Conservation (phyloP, 768 basidiomycete genomes). For the Tylopilus vinaceipallidus region DNA sequence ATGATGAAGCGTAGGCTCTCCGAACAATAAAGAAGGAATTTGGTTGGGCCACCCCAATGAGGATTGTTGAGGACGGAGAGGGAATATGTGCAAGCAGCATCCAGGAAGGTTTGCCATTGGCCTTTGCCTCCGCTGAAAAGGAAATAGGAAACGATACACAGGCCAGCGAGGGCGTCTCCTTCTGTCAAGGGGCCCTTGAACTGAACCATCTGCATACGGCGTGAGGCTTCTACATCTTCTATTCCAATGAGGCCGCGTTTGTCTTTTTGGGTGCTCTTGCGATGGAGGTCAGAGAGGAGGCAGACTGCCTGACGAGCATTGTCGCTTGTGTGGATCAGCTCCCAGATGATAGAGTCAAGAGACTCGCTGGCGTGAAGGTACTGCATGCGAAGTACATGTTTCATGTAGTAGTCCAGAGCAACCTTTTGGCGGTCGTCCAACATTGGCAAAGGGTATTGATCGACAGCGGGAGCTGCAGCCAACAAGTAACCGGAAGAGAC, state of each 20-base stretch:
- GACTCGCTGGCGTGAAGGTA: constrained; percentile 63
- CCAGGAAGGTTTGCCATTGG: constrained; percentile 65
- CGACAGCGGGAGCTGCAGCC: background rate
- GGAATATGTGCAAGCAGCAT: constrained; percentile 58
- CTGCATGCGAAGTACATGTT: constrained; percentile 61
- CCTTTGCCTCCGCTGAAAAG: constrained; percentile 78
- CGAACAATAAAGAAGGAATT: constrained; percentile 43
- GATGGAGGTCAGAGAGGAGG: constrained; percentile 62
- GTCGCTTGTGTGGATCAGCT: constrained; percentile 44
- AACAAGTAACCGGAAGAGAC: constrained; percentile 26
- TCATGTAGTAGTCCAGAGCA: constrained; percentile 48
- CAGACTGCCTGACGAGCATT: constrained; percentile 58
- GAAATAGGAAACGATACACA: constrained; percentile 73
- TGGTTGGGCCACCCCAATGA: constrained; percentile 38
- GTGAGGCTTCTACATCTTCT: constrained; percentile 25
- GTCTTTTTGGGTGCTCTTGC: constrained; percentile 30
- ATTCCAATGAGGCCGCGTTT: constrained; percentile 14
- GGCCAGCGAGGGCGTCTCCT: constrained; percentile 76
- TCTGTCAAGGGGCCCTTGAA: constrained; percentile 36
- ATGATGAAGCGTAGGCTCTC: constrained; percentile 68
- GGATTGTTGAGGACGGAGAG: constrained; percentile 42
- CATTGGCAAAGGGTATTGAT: constrained; percentile 14
- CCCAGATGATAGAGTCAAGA: constrained; percentile 47
- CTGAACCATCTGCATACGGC: constrained; percentile 23
- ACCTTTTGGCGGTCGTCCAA: constrained; percentile 18